Percentiles rank a stretch among this genome's conserved stretches.
These are phyloP conservation scores for Austroboletus niveus DNA, from an alignment of 1,284 basidiomycete species.

Conservation along the genomic window DNA sequence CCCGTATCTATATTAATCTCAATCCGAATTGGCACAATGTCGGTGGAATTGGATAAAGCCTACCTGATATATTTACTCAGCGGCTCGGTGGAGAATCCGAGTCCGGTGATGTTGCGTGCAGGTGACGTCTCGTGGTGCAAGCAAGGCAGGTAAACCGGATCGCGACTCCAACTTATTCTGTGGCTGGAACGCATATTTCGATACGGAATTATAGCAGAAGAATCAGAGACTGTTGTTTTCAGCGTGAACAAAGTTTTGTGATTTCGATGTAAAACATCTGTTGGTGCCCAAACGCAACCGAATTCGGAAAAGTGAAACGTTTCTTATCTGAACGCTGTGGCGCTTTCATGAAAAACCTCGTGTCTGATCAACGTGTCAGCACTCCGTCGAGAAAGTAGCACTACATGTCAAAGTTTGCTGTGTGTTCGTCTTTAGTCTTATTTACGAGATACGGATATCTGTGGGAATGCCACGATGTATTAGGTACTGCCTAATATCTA, in stretches of 20 bases:
- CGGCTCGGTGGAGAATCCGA: background rate
- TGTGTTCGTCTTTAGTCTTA: background rate
- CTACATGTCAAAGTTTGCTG: background rate
- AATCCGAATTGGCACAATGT: background rate
- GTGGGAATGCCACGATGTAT: too few species aligned
- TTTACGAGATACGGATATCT: too few species aligned
- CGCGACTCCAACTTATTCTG: background rate
- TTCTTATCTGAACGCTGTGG: background rate
- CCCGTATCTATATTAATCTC: background rate
- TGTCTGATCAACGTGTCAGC: constrained; percentile 15
- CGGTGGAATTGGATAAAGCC: constrained; percentile 8
- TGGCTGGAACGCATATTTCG: background rate
- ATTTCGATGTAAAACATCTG: too few species aligned
- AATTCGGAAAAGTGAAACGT: background rate
- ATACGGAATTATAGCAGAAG: too few species aligned
- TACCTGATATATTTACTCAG: constrained; percentile 6
- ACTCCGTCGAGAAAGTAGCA: background rate
- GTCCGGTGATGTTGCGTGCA: background rate
- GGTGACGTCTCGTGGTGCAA: constrained; percentile 2
- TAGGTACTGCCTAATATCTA: too few species aligned
- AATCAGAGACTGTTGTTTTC: background rate
- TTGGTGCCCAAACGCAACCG: background rate
- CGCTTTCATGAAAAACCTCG: constrained; percentile 5
- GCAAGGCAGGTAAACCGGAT: constrained; percentile 13
- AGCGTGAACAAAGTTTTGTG: too few species aligned